Base-by-base conservation (phyloP, 805 yeast genomes). In the Candida corydali region DNA sequence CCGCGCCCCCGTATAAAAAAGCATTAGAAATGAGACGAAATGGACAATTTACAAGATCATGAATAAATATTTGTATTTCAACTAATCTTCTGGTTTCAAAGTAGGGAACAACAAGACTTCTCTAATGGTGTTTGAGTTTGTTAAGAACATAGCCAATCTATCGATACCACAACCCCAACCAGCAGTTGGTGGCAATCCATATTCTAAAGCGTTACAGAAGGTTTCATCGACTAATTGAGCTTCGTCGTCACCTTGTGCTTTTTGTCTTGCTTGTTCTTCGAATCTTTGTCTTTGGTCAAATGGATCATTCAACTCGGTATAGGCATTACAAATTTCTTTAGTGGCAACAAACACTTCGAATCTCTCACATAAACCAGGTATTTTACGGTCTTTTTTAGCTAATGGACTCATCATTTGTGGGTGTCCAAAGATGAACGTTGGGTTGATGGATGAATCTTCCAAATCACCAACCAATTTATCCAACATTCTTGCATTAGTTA, bases 121-220 rank as follows among this genome's bases (percentile, higher is more conserved):
- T 81, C 96, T 87, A 59, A 91, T 91, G 51, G 96, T 86, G 74
- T 88, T 85, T 41, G 96, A 86, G 68, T 93, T 80, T 44, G 98
- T 93, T 71, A 93, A 78, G 75, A 93, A 93, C 98, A 91, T 91
- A 58, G 96, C 88, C 59, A 91, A 63, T 75, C 98, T 84, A 70
- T 91, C 98, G 51, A 91, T 89, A 77, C 98, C 98, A 70, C 95
- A 83, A 54, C 98, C 98, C 98, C 98, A 91, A 52, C 98, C 98
- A 65, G 95, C 98, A 52, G 98, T 93, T 55, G 98, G 98, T 42
- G 98, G 98, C 57, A 91, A 77, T 68, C 98, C 98, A 65, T 87
- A 91, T 73, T 91, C 98, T 57, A 91, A 78, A 50, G 98, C 97
- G 55, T 89, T 86, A 75, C 95, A 84, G 89, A 91, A 91, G 47